A percentile compares a stretch with the other conserved stretches of the same genome.
Conservation (phyloP, 768 basidiomycete genomes). For the Boletus sp. region DNA sequence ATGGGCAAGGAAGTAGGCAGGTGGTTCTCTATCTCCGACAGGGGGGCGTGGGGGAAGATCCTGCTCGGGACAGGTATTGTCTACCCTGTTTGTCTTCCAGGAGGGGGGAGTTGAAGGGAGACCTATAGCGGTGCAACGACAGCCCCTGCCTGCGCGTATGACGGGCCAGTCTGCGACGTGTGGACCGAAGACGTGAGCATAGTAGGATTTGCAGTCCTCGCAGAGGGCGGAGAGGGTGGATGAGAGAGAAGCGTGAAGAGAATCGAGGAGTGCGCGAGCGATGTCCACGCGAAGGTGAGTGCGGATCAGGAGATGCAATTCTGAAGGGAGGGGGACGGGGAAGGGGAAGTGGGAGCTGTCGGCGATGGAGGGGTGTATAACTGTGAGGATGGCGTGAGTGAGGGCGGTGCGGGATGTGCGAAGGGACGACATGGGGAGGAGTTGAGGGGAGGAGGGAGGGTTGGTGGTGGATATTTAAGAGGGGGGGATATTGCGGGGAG, state of each 20-base stretch:
- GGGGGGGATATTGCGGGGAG: conserved; percentile 17
- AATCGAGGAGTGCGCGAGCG: conserved; percentile 40
- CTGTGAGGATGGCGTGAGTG: conserved; percentile 52
- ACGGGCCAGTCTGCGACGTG: conserved; percentile 56
- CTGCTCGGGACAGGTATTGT: conserved; percentile 13
- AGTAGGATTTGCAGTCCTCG: conserved; percentile 48
- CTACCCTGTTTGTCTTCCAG: conserved; percentile 2
- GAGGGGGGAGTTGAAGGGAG: conserved; percentile 8
- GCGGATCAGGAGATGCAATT: conserved; percentile 54
- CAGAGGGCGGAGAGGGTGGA: conserved; percentile 37
- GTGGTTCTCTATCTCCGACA: conserved; percentile 30
- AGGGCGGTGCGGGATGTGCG: conserved; percentile 43
- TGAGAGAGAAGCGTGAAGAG: conserved; percentile 42
- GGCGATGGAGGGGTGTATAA: conserved; percentile 44
- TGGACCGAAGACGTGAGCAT: conserved; percentile 52
- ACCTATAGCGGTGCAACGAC: conserved; percentile 40
- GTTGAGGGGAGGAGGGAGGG: neutral
- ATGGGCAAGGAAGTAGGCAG: conserved; percentile 33
- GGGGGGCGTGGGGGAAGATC: conserved; percentile 33
- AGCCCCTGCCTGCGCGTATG: conserved; percentile 43
- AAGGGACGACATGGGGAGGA: conserved; percentile 24
- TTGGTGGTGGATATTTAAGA: conserved; percentile 15
- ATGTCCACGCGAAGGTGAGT: conserved; percentile 43
- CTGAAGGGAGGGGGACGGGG: conserved; percentile 41
- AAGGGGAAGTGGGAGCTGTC: conserved; percentile 26